Evolutionary conservation across 2,329 filamentous ascomycete genomes (phyloP), one percentile per base, ranked within the genome.

Genomic region (Alternaria ventricosa): DNA sequence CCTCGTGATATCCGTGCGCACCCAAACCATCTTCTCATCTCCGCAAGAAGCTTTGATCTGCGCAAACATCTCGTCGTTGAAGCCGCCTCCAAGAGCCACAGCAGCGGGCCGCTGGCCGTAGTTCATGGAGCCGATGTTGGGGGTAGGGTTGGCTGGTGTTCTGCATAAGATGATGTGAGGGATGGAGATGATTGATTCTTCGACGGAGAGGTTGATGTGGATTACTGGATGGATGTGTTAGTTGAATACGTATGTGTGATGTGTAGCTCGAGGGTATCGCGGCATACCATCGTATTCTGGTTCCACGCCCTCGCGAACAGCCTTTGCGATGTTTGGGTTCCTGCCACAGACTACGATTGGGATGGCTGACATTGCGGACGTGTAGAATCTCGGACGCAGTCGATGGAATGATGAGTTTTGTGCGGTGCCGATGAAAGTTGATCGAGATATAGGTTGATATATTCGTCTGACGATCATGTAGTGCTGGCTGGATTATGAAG

Each of bases 231-330:
- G 15, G 4, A 12, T 18, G 8, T 9, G 12, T 59, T 49, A 60
- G 57, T 33, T 2, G 43, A 2, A n/a, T 57, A 18, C 36, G 12
- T 5, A 2, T 1, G 6, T 0, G 15, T 41, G 12, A 9, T 5
- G 15, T 6, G 15, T 23, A 0, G 18, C 10, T 5, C 49, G n/a
- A 4, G 8, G 6, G 5, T 23, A 3, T 23, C 28, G 13, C 2
- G 22, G 28, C 49, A n/a, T 55, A 71, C 66, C 64, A 51, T 71
- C 64, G 36, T 67, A 67, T 53, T 69, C 66, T 2, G 68, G 66
- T 9, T 55, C 11, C 3, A 72, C 44, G 18, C 41, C 49, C 23
- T 59, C n/a, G 8, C 55, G 43, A 36, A 66, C 67, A 13, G 43
- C 56, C 3, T 47, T 46, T 12, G 61, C 65, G 11, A 71, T 64